These are phyloP conservation scores for Taphrina pruni DNA, from an alignment of 1,139 yeast species.

Conservation along the genomic window DNA sequence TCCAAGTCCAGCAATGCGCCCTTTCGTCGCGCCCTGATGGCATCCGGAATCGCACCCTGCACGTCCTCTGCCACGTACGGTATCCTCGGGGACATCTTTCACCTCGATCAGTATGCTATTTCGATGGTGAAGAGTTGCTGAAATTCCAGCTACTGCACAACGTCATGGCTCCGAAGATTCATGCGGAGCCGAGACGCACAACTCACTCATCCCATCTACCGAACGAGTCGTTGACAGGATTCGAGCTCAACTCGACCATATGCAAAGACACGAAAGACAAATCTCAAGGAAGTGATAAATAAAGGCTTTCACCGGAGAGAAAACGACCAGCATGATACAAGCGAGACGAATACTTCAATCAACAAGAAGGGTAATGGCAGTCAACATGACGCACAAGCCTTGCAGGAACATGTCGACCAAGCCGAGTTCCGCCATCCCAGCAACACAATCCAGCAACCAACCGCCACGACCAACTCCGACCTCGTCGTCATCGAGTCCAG, in stretches of 20 bases:
- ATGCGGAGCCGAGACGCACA: no score
- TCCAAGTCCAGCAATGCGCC: constrained; percentile 34
- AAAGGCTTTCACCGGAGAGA: background rate
- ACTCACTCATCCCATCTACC: no score
- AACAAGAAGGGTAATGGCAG: background rate
- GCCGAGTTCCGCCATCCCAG: constrained; percentile 21
- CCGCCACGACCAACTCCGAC: constrained; percentile 15
- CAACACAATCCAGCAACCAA: constrained; percentile 24
- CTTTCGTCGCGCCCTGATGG: constrained; percentile 21
- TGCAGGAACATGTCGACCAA: constrained; percentile 11
- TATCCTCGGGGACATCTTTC: constrained; percentile 6
- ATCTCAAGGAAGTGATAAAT: no score
- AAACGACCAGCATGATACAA: background rate
- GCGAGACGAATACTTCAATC: background rate
- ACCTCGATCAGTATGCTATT: no score
- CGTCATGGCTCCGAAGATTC: no score
- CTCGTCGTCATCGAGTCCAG: background rate
- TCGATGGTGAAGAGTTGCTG: no score
- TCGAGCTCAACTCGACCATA: no score
- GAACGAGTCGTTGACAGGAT: no score
- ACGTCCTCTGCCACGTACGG: constrained; percentile 27
- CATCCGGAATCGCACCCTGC: constrained; percentile 18
- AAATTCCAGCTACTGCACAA: no score
- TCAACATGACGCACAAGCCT: background rate
- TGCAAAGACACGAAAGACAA: no score